phyloP scores from a whole-genome alignment of 495 filamentous ascomycete species.

The Saxophila tyrrhenica region DNA sequence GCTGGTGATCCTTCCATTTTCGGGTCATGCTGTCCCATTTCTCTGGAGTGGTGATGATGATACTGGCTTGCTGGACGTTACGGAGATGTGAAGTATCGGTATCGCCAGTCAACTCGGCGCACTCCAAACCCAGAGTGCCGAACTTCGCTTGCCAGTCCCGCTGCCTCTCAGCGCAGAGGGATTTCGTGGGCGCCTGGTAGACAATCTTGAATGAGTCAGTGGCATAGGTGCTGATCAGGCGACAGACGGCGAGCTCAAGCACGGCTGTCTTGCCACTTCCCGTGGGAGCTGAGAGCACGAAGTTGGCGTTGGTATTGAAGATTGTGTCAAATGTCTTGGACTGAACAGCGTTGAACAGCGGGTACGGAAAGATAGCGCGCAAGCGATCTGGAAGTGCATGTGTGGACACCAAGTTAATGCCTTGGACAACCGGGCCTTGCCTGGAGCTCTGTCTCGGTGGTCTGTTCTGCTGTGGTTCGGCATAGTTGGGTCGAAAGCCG shows the following conservation, averaged over 20 bases:
- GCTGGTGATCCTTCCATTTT: constrained; percentile 86
- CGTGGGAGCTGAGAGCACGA: constrained; percentile 83
- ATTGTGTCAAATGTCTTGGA: constrained; percentile 70
- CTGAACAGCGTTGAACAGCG: constrained; percentile 83
- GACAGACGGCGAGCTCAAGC: constrained; percentile 85
- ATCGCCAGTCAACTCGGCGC: constrained; percentile 86
- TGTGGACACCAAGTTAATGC: constrained; percentile 63
- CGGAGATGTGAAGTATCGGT: constrained; percentile 64
- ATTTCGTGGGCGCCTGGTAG: constrained; percentile 91
- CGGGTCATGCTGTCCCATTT: constrained; percentile 98
- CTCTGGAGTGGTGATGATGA: constrained; percentile 94
- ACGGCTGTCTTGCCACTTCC: constrained; percentile 90
- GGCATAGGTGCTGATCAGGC: constrained; percentile 48
- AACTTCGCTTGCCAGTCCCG: constrained; percentile 86
- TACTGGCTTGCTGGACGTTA: constrained; percentile 67
- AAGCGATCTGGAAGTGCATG: constrained; percentile 67
- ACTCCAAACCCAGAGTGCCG: constrained; percentile 56
- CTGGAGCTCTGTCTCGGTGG: background rate
- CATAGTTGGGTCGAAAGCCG: background rate
- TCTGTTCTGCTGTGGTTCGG: background rate
- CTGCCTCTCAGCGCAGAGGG: constrained; percentile 73
- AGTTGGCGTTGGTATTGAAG: constrained; percentile 66
- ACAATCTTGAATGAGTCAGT: constrained; percentile 78
- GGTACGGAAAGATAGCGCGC: constrained; percentile 64
- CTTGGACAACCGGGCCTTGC: constrained; percentile 42